These are phyloP conservation scores for Oryza meridionalis DNA, from an alignment of 176 grass and related monocot species.

Conservation along the genomic window DNA sequence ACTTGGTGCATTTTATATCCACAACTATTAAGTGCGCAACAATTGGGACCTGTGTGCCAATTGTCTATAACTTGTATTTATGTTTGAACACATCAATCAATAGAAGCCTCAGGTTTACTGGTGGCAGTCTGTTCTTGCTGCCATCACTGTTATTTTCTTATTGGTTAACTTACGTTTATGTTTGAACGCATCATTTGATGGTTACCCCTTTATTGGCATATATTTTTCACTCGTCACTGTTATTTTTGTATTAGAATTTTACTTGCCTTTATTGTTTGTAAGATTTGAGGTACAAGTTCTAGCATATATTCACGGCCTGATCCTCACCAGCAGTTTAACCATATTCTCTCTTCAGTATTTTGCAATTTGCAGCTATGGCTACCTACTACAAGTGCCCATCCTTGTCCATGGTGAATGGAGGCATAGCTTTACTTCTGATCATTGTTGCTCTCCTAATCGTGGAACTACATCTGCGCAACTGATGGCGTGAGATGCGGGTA, in stretches of 20 bases:
- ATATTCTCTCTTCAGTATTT: background rate
- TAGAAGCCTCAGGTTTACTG: background rate
- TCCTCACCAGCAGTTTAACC: background rate
- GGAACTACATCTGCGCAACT: background rate
- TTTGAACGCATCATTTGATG: background rate
- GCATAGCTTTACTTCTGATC: slow-evolving; percentile 5
- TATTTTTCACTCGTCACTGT: background rate
- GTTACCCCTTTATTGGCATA: background rate
- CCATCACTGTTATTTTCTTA: too few relatives aligned
- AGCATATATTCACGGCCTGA: background rate
- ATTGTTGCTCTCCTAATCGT: background rate
- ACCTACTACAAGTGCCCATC: slow-evolving; percentile 24
- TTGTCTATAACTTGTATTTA: background rate
- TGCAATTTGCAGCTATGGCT: slow-evolving; percentile 10
- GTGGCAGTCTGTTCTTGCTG: background rate
- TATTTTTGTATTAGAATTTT: background rate
- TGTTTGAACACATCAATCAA: slow-evolving; percentile 24
- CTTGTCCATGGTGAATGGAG: slow-evolving; percentile 34
- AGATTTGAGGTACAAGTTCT: background rate
- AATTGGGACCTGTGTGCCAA: background rate
- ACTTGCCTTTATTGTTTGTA: background rate
- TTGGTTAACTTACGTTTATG: too few relatives aligned
- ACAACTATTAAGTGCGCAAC: slow-evolving; percentile 2
- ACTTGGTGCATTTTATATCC: slow-evolving; percentile 9
- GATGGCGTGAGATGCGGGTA: background rate